Base-by-base conservation (phyloP, 306 rosid genomes). In the Rosa chinensis region DNA sequence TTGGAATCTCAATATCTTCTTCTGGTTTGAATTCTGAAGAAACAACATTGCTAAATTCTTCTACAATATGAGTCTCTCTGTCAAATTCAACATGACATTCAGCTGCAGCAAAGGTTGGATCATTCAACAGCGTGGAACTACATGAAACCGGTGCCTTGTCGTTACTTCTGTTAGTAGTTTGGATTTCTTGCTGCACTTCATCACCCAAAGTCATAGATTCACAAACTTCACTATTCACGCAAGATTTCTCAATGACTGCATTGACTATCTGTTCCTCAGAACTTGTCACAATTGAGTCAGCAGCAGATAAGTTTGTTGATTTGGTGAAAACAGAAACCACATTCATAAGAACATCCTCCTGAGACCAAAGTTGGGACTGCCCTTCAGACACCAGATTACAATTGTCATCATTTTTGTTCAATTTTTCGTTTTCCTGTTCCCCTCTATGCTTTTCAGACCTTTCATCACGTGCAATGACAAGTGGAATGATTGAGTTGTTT, bases 321-420 rank as follows among this genome's bases (percentile, higher is more conserved):
- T 72, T 72, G 7, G 73, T 49, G 62, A 67, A 45, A 79, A 21
- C 72, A 84, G 81, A 55, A 43, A 52, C 47, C 6, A 21, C 77
- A 39, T 76, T 76, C 76, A 47, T 73, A 66, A 63, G 42, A 70
- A 68, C 79, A 42, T 58, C 79, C 83, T 71, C 80, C 37, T 82
- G 79, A 73, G 59, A 82, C 53, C 14, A 48, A 43, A 72, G 71
- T 7, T 72, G 40, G 28, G 73, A 70, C 50, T 86, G 81, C 69
- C 64, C 82, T 70, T 85, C 86, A 47, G 89, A 81, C 70, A 39
- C 82, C 76, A 85, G 58, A 78, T 59, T 59, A 62, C 76, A 56
- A 70, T 63, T 84, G 64, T 62, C 85, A 77, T 62, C 61, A 40
- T 40, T 77, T 25, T 48, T 58, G 82, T 70, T 72, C 70, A 72